Evolutionary conservation across 2,329 filamentous ascomycete species (phyloP).

Genomic region (Curvularia sp.): DNA sequence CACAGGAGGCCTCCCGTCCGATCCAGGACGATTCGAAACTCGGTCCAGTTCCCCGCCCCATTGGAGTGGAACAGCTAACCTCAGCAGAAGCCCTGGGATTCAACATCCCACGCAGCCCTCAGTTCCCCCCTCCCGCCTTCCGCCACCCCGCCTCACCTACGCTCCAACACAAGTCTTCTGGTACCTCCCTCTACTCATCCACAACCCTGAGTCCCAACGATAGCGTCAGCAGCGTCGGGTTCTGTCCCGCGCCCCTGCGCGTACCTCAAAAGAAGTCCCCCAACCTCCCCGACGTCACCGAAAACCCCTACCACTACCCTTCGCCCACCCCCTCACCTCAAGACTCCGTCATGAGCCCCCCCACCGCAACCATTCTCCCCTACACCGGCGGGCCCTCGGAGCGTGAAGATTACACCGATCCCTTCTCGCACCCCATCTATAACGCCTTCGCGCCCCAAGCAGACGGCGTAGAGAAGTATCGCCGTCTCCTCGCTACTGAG

Average conservation of each 20-base stretch:
- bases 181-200: neutral
- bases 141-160: neutral
- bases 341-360: neutral
- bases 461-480: conserved; percentile 12
- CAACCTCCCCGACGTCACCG: too few species aligned
- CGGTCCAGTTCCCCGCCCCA: conserved; percentile 19
- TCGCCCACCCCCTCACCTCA: neutral
- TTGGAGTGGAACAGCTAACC: neutral
- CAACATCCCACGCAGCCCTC: neutral
- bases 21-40: conserved; percentile 7
- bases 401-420: conserved; percentile 4
- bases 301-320: neutral
- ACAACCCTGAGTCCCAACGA: conserved; percentile 8
- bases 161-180: neutral
- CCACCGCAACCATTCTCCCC: conserved; percentile 6
- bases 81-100: conserved; percentile 14
- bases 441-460: conserved; percentile 3
- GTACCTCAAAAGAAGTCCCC: too few species aligned
- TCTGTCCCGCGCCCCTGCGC: neutral
- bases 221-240: neutral
- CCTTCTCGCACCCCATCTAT: conserved; percentile 17
- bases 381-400: conserved; percentile 13
- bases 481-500: neutral
- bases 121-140: neutral
- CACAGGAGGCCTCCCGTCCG: neutral